A percentile compares a stretch with the other conserved stretches of the same genome.
Conservation (phyloP, 2,329 filamentous ascomycete species). For the Rhytidhysteron rufulum region DNA sequence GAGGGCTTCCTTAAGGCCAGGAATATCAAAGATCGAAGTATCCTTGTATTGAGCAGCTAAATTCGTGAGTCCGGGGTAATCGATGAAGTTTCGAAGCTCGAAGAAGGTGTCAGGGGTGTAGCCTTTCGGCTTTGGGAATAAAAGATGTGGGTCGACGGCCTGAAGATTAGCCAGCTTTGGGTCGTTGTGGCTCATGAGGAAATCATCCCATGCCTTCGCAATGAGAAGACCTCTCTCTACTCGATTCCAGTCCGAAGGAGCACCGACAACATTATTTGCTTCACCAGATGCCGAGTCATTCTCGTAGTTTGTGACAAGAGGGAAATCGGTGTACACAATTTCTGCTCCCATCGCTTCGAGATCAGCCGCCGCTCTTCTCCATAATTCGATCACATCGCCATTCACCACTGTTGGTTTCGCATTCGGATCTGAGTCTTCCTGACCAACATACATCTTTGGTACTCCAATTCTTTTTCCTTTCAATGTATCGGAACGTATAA, state of each 20-base stretch:
- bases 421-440: no score
- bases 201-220: conserved; percentile 52
- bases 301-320: conserved; percentile 45
- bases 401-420: conserved; percentile 35
- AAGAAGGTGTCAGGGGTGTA: conserved; percentile 38
- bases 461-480: conserved; percentile 47
- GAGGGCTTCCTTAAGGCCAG: conserved; percentile 42
- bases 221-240: conserved; percentile 48
- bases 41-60: conserved; percentile 17
- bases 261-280: conserved; percentile 39
- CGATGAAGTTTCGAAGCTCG: conserved; percentile 38
- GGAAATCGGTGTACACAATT: conserved; percentile 44
- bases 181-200: conserved; percentile 43
- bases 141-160: conserved; percentile 21
- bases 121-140: conserved; percentile 35
- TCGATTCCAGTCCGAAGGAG: conserved; percentile 45
- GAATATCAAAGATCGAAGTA: conserved; percentile 39
- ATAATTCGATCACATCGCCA: conserved; percentile 34
- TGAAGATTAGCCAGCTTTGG: conserved; percentile 39
- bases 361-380: conserved; percentile 30
- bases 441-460: conserved; percentile 51
- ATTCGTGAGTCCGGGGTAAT: conserved; percentile 33
- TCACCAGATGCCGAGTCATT: conserved; percentile 32
- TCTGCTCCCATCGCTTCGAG: conserved; percentile 42
- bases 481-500: conserved; percentile 33